These are phyloP conservation scores for Hypoxylon fuscum DNA, from an alignment of 495 filamentous ascomycete species.

Conservation along the genomic window DNA sequence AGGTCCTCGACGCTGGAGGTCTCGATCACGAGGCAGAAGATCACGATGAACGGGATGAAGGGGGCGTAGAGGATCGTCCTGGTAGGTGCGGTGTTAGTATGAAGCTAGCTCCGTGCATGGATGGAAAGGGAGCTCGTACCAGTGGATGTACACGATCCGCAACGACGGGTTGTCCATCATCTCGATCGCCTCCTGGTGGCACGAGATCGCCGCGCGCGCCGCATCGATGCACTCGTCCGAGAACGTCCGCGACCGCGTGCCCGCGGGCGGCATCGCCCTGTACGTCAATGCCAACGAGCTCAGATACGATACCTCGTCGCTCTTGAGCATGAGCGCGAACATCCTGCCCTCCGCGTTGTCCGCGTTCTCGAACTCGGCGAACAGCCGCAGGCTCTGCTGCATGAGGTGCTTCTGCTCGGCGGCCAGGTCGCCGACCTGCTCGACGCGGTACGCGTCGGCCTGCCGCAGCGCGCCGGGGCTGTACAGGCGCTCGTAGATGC, in stretches of 20 bases:
- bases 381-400: slow-evolving; percentile 36
- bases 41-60: slow-evolving; percentile 73
- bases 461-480: slow-evolving; percentile 65
- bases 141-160: slow-evolving; percentile 69
- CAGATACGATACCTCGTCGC: slow-evolving; percentile 65
- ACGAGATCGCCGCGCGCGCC: slow-evolving; percentile 63
- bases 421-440: slow-evolving; percentile 45
- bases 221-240: slow-evolving; percentile 67
- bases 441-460: slow-evolving; percentile 54
- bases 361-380: slow-evolving; percentile 27
- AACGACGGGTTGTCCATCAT: slow-evolving; percentile 57
- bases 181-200: slow-evolving; percentile 62
- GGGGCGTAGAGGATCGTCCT: slow-evolving; percentile 73
- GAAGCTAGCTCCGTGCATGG: too few species aligned
- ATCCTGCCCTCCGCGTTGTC: slow-evolving; percentile 41
- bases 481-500: slow-evolving; percentile 68
- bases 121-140: slow-evolving; percentile 52
- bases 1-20: slow-evolving; percentile 59
- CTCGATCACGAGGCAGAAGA: slow-evolving; percentile 75
- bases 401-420: slow-evolving; percentile 37
- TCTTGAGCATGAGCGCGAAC: slow-evolving; percentile 59
- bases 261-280: slow-evolving; percentile 64
- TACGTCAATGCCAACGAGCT: slow-evolving; percentile 67
- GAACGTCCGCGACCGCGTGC: slow-evolving; percentile 57
- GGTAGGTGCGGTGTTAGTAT: not conserved